Percentiles rank a stretch among this genome's conserved stretches.
Evolutionary conservation across 106 monocot genomes (phyloP).

Genomic region (Ottelia alismoides): DNA sequence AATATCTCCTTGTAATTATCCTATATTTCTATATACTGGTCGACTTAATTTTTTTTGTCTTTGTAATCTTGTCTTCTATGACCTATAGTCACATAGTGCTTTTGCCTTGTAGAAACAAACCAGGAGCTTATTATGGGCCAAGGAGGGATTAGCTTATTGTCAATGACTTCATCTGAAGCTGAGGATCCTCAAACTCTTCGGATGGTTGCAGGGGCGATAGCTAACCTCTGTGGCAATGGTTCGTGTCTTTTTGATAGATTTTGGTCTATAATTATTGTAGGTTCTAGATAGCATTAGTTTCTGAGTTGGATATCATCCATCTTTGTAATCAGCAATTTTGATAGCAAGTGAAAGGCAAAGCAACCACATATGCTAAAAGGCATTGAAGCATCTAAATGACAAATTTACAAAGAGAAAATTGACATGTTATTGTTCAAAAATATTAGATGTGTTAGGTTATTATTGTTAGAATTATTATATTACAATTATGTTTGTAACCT

Average conservation of each 20-base stretch:
- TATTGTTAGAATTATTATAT: no score
- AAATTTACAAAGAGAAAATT: no score
- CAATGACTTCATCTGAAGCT: slow-evolving; percentile 71
- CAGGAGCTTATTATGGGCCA: slow-evolving; percentile 94
- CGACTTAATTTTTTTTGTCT: neutral
- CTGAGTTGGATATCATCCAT: no score
- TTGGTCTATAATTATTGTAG: neutral
- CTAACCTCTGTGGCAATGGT: slow-evolving; percentile 98
- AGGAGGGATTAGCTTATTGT: slow-evolving; percentile 71
- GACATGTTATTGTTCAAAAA: no score
- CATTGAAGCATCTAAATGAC: no score
- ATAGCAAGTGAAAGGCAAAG: no score
- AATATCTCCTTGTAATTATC: neutral
- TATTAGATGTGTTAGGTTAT: no score
- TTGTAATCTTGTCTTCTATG: neutral
- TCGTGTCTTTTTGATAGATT: neutral
- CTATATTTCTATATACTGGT: neutral
- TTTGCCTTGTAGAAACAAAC: slow-evolving; percentile 54
- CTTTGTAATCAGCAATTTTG: no score
- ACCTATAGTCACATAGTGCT: neutral
- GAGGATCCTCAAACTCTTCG: slow-evolving; percentile 98
- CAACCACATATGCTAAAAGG: no score
- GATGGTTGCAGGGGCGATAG: slow-evolving; percentile 99
- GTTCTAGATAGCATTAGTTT: neutral
- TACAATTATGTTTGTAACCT: no score